phyloP scores from a whole-genome alignment of 2,329 filamentous ascomycete species.

The Venturia oleaginea region DNA sequence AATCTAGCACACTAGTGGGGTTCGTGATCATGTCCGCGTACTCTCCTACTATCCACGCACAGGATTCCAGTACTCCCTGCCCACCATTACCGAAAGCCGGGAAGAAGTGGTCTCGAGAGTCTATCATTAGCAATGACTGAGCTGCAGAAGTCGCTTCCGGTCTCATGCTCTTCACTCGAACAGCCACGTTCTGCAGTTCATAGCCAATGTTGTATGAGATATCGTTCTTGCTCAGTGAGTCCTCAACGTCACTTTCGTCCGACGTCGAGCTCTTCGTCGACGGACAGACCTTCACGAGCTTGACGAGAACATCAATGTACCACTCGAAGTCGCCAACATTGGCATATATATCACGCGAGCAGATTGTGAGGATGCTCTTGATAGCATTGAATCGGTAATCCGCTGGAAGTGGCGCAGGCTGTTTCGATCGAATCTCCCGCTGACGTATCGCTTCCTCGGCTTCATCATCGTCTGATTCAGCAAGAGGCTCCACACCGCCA shows the following conservation, averaged over 20 bases:
- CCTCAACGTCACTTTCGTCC: conserved; percentile 21
- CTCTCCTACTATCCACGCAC: conserved; percentile 83
- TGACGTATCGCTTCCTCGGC: conserved; percentile 46
- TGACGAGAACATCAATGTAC: conserved; percentile 86
- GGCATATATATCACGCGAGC: conserved; percentile 76
- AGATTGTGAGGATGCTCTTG: conserved; percentile 75
- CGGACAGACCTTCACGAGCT: conserved; percentile 64
- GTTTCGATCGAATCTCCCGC: conserved; percentile 38
- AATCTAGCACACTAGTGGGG: conserved; percentile 63
- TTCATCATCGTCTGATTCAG: conserved; percentile 49
- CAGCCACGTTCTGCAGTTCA: conserved; percentile 81
- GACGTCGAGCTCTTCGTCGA: conserved; percentile 30
- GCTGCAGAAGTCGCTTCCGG: conserved; percentile 73
- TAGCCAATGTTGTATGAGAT: conserved; percentile 67
- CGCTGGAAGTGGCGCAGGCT: conserved; percentile 57
- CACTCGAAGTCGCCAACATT: conserved; percentile 90
- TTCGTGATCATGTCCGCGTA: conserved; percentile 64
- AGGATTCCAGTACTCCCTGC: conserved; percentile 60
- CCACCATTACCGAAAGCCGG: conserved; percentile 41
- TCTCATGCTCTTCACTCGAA: conserved; percentile 80
- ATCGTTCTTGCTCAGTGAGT: conserved; percentile 22
- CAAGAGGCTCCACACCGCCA: conserved; percentile 37
- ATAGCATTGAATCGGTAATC: conserved; percentile 83
- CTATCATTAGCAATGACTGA: conserved; percentile 60
- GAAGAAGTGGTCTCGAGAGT: conserved; percentile 50